Conservation (phyloP, 2,329 filamentous ascomycete species). For the Botryotinia narcissicola region DNA sequence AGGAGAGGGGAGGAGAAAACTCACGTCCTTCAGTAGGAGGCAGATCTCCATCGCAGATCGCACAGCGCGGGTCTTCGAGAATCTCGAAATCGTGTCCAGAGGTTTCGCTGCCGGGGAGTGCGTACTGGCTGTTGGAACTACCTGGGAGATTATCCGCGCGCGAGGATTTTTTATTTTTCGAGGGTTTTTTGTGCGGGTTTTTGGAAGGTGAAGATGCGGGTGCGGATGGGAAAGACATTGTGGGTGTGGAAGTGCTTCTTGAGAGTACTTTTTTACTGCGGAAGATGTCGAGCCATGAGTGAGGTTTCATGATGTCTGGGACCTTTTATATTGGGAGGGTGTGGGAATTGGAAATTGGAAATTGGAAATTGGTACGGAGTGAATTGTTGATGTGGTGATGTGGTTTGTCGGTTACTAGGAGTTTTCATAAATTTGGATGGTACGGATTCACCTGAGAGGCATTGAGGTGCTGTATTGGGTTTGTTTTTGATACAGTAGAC, state of each 20-base stretch:
- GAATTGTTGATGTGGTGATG: neutral
- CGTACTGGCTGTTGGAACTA: neutral
- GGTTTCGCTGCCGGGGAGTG: neutral
- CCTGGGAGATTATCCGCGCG: neutral
- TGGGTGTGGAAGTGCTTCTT: neutral
- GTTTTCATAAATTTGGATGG: neutral
- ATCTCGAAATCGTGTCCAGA: neutral
- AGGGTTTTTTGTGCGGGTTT: no score
- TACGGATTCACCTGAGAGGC: neutral
- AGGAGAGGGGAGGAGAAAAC: neutral
- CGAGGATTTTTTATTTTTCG: neutral
- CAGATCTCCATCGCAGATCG: neutral
- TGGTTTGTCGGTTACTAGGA: neutral
- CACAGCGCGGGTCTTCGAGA: neutral
- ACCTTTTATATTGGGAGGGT: neutral
- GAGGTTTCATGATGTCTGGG: neutral
- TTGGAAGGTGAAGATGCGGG: neutral
- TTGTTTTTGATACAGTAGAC: neutral
- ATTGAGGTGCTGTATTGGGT: neutral
- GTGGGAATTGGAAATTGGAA: neutral
- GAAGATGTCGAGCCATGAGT: neutral
- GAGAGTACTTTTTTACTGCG: neutral
- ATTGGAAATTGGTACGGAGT: neutral
- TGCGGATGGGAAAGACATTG: slow-evolving; percentile 3
- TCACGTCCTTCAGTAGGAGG: neutral